Conservation (phyloP, 352 stramenopile genomes). For the Phytophthora hybrid region DNA sequence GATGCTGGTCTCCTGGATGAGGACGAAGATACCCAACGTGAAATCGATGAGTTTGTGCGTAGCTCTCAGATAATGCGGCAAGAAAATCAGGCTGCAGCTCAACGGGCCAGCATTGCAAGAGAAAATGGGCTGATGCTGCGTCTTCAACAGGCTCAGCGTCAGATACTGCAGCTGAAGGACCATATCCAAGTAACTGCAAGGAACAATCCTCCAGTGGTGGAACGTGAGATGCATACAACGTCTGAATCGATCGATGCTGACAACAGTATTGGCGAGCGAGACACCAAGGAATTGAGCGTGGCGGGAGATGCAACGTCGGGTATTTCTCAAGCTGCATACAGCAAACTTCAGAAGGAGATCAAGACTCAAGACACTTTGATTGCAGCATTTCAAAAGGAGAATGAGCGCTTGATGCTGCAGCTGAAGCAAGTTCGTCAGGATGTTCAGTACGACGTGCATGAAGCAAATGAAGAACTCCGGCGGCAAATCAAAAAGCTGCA, state of each 20-base stretch:
- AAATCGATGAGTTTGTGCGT: constrained; percentile 65
- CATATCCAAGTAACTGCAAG: constrained; percentile 54
- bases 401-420: constrained; percentile 85
- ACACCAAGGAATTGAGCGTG: neutral
- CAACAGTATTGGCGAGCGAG: neutral
- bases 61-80: constrained; percentile 49
- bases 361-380: constrained; percentile 83
- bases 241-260: neutral
- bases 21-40: constrained; percentile 49
- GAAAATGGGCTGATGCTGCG: constrained; percentile 70
- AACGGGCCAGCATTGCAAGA: constrained; percentile 51
- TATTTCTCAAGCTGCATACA: constrained; percentile 22
- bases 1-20: constrained; percentile 39
- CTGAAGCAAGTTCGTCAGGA: constrained; percentile 72
- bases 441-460: constrained; percentile 72
- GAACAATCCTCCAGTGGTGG: constrained; percentile 5
- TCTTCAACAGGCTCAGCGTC: constrained; percentile 76
- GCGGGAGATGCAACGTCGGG: neutral
- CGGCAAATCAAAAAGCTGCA: constrained; percentile 56
- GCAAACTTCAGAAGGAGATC: constrained; percentile 65
- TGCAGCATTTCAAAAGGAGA: constrained; percentile 83
- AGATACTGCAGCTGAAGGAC: constrained; percentile 73
- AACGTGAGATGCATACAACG: neutral
- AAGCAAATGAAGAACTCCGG: constrained; percentile 77
- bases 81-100: constrained; percentile 31